Conservation (phyloP, 2,329 filamentous ascomycete genomes). For the Pseudocercospora crystallina region DNA sequence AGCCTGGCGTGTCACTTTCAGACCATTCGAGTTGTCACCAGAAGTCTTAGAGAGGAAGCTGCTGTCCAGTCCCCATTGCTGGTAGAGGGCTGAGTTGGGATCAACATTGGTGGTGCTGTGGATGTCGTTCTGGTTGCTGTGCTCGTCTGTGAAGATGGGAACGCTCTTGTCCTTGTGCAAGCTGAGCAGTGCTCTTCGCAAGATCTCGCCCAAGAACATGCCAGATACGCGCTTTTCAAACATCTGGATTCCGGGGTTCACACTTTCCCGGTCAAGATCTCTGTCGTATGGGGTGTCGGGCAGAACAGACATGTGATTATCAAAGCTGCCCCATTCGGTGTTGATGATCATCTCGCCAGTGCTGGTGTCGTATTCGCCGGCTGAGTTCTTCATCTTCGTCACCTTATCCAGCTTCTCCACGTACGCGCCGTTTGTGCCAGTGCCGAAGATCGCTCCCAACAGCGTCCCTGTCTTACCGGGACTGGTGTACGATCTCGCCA, state of each 20-base stretch:
- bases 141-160: slow-evolving; percentile 73
- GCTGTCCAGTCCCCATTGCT: slow-evolving; percentile 87
- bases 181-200: slow-evolving; percentile 72
- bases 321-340: slow-evolving; percentile 97
- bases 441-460: slow-evolving; percentile 96
- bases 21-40: slow-evolving; percentile 71
- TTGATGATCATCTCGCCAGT: slow-evolving; percentile 98
- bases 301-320: slow-evolving; percentile 85
- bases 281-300: slow-evolving; percentile 82
- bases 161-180: slow-evolving; percentile 67
- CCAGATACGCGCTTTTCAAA: slow-evolving; percentile 98
- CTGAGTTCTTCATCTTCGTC: slow-evolving; percentile 65
- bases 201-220: slow-evolving; percentile 96
- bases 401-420: slow-evolving; percentile 87
- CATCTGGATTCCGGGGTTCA: slow-evolving; percentile 95
- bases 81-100: slow-evolving; percentile 66
- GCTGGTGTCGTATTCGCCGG: slow-evolving; percentile 67
- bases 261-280: slow-evolving; percentile 73
- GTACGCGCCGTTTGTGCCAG: slow-evolving; percentile 95
- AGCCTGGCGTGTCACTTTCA: slow-evolving; percentile 72
- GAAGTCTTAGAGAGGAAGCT: slow-evolving; percentile 85
- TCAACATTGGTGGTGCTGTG: slow-evolving; percentile 69
- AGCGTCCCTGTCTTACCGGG: slow-evolving; percentile 82
- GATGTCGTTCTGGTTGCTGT: slow-evolving; percentile 67
- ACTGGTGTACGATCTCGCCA: slow-evolving; percentile 95